Percentiles rank a stretch among this genome's conserved stretches.
These are phyloP conservation scores for Musa balbisiana DNA, from an alignment of 202 grass and related monocot genomes.

Conservation along the genomic window DNA sequence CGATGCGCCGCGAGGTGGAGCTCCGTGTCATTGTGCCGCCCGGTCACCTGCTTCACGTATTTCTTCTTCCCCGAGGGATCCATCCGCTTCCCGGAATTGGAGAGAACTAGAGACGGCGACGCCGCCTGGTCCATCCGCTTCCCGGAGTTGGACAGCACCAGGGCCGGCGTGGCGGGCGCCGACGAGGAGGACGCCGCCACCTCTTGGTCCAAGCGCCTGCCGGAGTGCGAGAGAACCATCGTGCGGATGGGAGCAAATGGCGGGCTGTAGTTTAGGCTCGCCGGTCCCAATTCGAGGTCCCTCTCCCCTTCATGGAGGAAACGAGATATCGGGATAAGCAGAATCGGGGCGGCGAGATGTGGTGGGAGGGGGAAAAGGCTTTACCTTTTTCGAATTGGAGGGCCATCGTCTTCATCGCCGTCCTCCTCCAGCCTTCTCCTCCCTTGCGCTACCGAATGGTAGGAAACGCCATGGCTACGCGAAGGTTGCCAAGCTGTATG, in stretches of 20 bases:
- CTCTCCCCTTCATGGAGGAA: background rate
- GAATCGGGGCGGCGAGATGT: background rate
- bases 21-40: constrained; percentile 20
- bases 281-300: background rate
- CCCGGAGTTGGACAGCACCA: constrained; percentile 2
- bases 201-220: background rate
- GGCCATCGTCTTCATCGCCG: background rate
- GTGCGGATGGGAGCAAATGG: background rate
- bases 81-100: constrained; percentile 12
- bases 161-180: background rate
- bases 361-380: background rate
- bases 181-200: background rate
- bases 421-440: background rate
- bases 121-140: constrained; percentile 12
- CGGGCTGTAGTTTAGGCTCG: background rate
- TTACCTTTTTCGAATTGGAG: background rate
- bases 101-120: background rate
- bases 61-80: constrained; percentile 9
- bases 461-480: background rate
- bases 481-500: background rate
- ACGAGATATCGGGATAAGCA: background rate
- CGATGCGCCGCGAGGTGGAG: constrained; percentile 9
- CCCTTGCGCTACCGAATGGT: background rate
- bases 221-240: background rate
- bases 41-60: constrained; percentile 23